Evolutionary conservation across 2,329 filamentous ascomycete species (phyloP).

Genomic region (Trichoderma guizhouense): DNA sequence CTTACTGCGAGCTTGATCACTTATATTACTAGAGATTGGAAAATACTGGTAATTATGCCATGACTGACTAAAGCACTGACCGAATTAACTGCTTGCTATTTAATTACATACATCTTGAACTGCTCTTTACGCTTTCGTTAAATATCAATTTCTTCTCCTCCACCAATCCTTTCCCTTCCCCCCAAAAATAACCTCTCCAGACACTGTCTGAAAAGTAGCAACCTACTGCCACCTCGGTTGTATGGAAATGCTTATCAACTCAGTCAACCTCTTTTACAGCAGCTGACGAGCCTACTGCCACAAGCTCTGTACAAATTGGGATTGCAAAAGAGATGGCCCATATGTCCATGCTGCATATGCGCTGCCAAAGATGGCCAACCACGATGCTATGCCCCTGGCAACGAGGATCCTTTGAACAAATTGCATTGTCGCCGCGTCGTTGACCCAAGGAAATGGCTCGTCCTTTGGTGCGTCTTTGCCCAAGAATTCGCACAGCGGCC

Average conservation of each 20-base stretch:
- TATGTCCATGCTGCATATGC: conserved; percentile 16
- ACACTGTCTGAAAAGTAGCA: background rate
- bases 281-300: background rate
- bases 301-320: background rate
- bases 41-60: background rate
- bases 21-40: background rate
- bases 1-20: background rate
- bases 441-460: conserved; percentile 33
- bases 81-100: background rate
- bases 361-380: conserved; percentile 15
- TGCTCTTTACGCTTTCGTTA: background rate
- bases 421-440: conserved; percentile 27
- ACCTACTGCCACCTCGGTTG: background rate
- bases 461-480: conserved; percentile 32
- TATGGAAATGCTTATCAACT: background rate
- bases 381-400: conserved; percentile 19
- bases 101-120: background rate
- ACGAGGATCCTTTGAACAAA: conserved; percentile 19
- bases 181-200: background rate
- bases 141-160: background rate
- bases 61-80: background rate
- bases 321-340: conserved; percentile 14
- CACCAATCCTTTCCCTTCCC: background rate
- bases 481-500: conserved; percentile 41
- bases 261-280: background rate